Evolutionary conservation across 2,329 filamentous ascomycete genomes (phyloP).

Genomic region (Epichloe sibirici): DNA sequence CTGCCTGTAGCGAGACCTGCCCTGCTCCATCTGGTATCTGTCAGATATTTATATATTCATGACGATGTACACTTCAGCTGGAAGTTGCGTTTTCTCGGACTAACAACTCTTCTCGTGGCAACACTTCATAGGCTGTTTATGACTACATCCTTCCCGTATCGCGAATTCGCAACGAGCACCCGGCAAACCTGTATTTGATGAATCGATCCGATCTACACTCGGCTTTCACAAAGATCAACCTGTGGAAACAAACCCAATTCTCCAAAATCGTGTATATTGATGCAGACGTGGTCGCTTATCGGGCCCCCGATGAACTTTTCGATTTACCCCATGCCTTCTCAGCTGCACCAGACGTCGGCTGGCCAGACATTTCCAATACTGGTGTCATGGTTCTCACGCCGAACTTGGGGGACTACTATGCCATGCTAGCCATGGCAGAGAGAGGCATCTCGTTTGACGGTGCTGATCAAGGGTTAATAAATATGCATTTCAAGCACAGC

Average conservation of each 20-base stretch:
- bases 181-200: slow-evolving; percentile 83
- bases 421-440: slow-evolving; percentile 71
- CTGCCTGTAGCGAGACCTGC: too few species aligned
- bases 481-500: slow-evolving; percentile 78
- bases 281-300: slow-evolving; percentile 80
- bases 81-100: not conserved
- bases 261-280: slow-evolving; percentile 90
- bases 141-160: slow-evolving; percentile 81
- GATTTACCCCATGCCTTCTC: slow-evolving; percentile 46
- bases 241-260: slow-evolving; percentile 88
- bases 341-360: slow-evolving; percentile 86
- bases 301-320: slow-evolving; percentile 89
- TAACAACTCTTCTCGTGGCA: not conserved
- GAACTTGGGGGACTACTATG: slow-evolving; percentile 79
- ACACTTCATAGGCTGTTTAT: slow-evolving; percentile 55
- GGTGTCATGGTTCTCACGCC: slow-evolving; percentile 88
- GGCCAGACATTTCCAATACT: slow-evolving; percentile 98
- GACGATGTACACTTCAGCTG: not conserved
- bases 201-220: slow-evolving; percentile 80
- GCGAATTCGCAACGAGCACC: slow-evolving; percentile 62
- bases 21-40: too few species aligned
- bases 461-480: slow-evolving; percentile 88
- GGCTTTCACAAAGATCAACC: slow-evolving; percentile 89
- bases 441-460: slow-evolving; percentile 90
- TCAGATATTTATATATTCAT: not conserved